Conservation (phyloP, 2,329 filamentous ascomycete species). For the Trichoderma sp. region DNA sequence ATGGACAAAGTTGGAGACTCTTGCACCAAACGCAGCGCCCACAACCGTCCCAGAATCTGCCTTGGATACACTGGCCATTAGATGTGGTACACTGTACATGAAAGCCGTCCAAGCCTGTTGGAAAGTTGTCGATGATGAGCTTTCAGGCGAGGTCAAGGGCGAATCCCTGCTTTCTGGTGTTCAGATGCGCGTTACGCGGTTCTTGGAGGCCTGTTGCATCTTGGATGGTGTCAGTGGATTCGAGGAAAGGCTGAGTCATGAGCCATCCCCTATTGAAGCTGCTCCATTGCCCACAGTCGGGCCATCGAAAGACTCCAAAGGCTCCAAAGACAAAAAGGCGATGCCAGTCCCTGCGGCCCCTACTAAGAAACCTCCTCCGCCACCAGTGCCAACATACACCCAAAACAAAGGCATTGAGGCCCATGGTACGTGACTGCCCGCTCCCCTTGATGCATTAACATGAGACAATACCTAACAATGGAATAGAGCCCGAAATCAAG, state of each 20-base stretch:
- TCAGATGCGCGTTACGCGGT: conserved; percentile 58
- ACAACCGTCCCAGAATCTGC: conserved; percentile 62
- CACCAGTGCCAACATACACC: not conserved
- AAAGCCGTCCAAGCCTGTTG: conserved; percentile 73
- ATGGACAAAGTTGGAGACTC: conserved; percentile 67
- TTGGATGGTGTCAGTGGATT: conserved; percentile 60
- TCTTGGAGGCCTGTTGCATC: conserved; percentile 62
- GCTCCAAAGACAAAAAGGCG: conserved; percentile 18
- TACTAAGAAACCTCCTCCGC: conserved; percentile 13
- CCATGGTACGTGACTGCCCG: not conserved
- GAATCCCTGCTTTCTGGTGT: conserved; percentile 57
- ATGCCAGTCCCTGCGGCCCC: not conserved
- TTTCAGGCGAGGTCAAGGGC: conserved; percentile 48
- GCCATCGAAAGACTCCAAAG: conserved; percentile 10
- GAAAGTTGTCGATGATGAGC: conserved; percentile 66
- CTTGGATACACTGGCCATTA: conserved; percentile 63
- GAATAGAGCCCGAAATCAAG: conserved; percentile 29
- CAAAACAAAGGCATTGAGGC: not conserved
- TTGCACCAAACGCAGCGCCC: conserved; percentile 46
- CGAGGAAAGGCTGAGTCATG: conserved; percentile 55
- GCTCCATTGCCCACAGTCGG: not conserved
- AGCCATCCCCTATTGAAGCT: conserved; percentile 40
- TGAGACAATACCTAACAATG: not conserved
- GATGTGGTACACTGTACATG: conserved; percentile 74
- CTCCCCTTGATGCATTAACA: not conserved